Evolutionary conservation across 2,329 filamentous ascomycete genomes (phyloP), one percentile per base, ranked within the genome.

Genomic region (Chaetomiaceae sp.): DNA sequence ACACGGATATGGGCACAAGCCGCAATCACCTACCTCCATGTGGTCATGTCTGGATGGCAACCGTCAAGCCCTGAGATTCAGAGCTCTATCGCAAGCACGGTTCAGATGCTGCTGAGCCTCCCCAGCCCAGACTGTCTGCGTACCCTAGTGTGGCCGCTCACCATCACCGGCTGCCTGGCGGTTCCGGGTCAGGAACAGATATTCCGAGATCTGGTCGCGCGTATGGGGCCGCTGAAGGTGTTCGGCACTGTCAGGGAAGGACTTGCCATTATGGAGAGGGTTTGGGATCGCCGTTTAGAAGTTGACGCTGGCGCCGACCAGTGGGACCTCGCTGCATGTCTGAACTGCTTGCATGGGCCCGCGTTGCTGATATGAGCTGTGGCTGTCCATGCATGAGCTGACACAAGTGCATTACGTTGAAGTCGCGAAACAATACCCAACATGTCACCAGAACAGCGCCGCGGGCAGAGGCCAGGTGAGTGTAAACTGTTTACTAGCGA

Each of bases 31-130:
- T 79, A 79, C 53, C 69, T 80, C 11, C 65, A 69, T 11, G 72
- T 77, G 4, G 74, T 79, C 18, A 67, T 77, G 3, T 72, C 70
- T 1, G 78, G 77, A 3, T 80, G 76, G 77, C 75, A 77, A 55
- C 75, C 76, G 0, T 69, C 69, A 0, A 71, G 67, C 42, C 62
- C 66, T 0, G 75, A 77, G 46, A 70, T 78, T 2, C 67, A 67
- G 2, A 54, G 58, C 21, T 64, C 62, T 4, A 65, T 69, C 3
- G 43, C 48, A 56, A 65, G 20, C 64, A 74, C 58, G 37, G 61
- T 55, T 0, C 61, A 68, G 10, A 61, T 74, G 45, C 60, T 77
- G 7, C 55, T 61, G 13, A 48, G 46, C 4, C 58, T 68, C 16
- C 65, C 64, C 25, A 62, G 59, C 16, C 64, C 61, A 5, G 57